Evolutionary conservation across 2,329 filamentous ascomycete genomes (phyloP), one percentile per base, ranked within the genome.

Genomic region (Sporothrix euskadiensis): DNA sequence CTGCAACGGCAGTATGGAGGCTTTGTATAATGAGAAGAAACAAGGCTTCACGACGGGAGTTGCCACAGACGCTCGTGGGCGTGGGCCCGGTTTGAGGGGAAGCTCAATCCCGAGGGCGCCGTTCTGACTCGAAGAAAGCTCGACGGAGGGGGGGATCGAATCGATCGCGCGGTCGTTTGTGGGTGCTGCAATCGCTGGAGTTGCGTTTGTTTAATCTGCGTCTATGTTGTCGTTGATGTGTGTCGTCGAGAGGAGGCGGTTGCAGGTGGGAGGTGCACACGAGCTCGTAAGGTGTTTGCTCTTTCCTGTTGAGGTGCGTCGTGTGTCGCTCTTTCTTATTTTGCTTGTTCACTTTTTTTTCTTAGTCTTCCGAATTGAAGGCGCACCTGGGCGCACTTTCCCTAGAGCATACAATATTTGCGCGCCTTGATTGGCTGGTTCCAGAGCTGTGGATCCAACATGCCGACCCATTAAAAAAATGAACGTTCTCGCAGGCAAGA

Each of bases 341-440:
- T 47, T 30, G 19, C 41, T 30, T 10, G 26, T 7, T 8, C 44
- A 49, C 39, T 32, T 70, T 70, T 70, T 49, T 70, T 70, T 47
- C 35, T 71, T 63, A 49, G 41, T 49, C 41, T 71, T 65, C 57
- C 69, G 54, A 19, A 70, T 41, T 30, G 69, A 61, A 49, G 69
- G 69, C 69, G 69, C 57, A 72, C 47, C 59, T 44, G 32, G 63
- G 56, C 52, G 52, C n/a, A 52, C 52, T 30, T 57, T 56, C n/a
- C 32, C 9, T 56, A 71, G 70, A 22, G 22, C 39, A 49, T 14
- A 26, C n/a, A 26, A 61, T 66, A 54, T 74, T 16, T 14, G 26
- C 19, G 52, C 9, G 35, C 59, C 71, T 66, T 73, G 71, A 71
- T 74, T 74, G 73, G 73, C 61, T 14, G 3, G 10, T 41, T 7